A percentile compares a stretch with the other conserved stretches of the same genome.
phyloP scores from a whole-genome alignment of 2,329 filamentous ascomycete species.

The Xylaria hypoxylon region DNA sequence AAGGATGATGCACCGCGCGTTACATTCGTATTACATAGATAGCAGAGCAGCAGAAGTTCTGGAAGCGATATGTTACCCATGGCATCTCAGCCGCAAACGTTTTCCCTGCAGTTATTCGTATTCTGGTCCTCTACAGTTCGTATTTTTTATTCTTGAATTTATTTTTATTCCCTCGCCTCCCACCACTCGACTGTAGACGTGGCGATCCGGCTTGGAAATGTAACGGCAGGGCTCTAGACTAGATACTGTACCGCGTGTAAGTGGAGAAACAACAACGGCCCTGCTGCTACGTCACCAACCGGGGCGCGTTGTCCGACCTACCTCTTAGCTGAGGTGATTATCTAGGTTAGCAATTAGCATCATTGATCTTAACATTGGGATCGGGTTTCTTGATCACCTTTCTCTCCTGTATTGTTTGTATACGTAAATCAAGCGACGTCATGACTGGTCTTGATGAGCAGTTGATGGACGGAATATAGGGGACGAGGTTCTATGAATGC shows the following conservation, averaged over 20 bases:
- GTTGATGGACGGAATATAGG: slow-evolving; percentile 5
- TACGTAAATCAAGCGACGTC: slow-evolving; percentile 20
- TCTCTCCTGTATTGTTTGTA: neutral
- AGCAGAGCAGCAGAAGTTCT: neutral
- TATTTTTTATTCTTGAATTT: too few relatives aligned
- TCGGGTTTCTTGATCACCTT: neutral
- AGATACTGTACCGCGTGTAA: too few relatives aligned
- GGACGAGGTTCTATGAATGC: neutral
- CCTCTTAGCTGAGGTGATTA: too few relatives aligned
- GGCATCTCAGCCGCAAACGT: slow-evolving; percentile 9
- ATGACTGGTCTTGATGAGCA: slow-evolving; percentile 24
- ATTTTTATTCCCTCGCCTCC: neutral
- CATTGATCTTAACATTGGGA: neutral
- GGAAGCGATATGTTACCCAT: slow-evolving; percentile 3
- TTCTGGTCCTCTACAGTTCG: slow-evolving; percentile 3
- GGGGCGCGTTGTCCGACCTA: slow-evolving; percentile 12
- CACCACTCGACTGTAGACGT: too few relatives aligned
- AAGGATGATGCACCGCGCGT: slow-evolving; percentile 3
- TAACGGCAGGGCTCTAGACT: too few relatives aligned
- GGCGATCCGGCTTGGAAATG: too few relatives aligned
- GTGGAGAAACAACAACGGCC: too few relatives aligned
- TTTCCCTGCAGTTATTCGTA: neutral
- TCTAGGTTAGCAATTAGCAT: neutral
- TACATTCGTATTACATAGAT: neutral
- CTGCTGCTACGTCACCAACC: slow-evolving; percentile 21